Conservation (phyloP, 2,329 filamentous ascomycete genomes). For the Colletotrichum spaethianum region DNA sequence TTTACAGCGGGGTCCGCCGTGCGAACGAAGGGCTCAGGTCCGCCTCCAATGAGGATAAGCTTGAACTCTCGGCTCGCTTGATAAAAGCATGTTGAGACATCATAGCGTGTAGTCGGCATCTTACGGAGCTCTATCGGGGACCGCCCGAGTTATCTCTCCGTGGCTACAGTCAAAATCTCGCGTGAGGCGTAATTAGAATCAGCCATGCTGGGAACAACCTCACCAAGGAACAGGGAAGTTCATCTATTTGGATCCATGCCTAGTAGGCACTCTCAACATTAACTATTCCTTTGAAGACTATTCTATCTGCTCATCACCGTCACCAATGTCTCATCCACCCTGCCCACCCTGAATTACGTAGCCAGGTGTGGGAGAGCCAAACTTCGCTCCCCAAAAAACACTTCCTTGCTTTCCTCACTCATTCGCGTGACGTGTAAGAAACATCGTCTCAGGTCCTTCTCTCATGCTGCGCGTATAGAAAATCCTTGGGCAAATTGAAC, state of each 20-base stretch:
- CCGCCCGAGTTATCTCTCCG: background rate
- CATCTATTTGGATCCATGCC: conserved; percentile 1
- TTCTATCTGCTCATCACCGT: conserved; percentile 26
- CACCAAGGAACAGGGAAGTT: no score
- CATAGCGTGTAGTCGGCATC: background rate
- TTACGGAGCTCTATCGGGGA: background rate
- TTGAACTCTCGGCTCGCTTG: background rate
- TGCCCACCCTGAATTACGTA: conserved; percentile 21
- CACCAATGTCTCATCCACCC: conserved; percentile 6
- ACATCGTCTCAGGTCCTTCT: conserved; percentile 13
- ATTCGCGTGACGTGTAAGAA: conserved; percentile 26
- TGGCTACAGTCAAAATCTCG: background rate
- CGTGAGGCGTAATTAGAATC: background rate
- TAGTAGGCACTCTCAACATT: conserved; percentile 33
- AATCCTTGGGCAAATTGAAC: conserved; percentile 31
- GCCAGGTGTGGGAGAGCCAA: conserved; percentile 10
- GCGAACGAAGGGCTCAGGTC: background rate
- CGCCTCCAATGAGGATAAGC: background rate
- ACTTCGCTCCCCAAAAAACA: background rate
- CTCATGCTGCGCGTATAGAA: conserved; percentile 35
- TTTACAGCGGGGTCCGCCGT: background rate
- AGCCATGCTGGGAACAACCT: background rate
- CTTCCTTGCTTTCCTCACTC: conserved; percentile 9
- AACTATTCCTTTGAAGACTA: conserved; percentile 24
- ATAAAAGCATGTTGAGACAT: background rate